These are phyloP conservation scores for Halenospora varia DNA, from an alignment of 495 filamentous ascomycete genomes.

Conservation along the genomic window DNA sequence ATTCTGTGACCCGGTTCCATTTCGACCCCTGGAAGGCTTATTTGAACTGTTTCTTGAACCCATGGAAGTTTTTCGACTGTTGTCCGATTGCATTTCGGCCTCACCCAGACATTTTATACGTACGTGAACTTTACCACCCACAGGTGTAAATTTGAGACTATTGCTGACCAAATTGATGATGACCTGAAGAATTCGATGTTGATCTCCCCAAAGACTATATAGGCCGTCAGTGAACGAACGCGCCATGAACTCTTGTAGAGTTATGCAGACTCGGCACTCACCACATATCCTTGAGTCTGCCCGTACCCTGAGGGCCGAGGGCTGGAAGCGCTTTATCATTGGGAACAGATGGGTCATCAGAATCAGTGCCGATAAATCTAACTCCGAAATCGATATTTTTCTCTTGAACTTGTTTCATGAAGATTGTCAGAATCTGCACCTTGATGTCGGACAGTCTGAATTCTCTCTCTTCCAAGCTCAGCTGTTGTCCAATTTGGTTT, in stretches of 20 bases:
- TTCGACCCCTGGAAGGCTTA: constrained; percentile 30
- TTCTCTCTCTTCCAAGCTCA: constrained; percentile 78
- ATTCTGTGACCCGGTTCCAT: constrained; percentile 43
- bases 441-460: constrained; percentile 77
- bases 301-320: constrained; percentile 57
- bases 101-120: constrained; percentile 69
- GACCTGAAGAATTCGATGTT: constrained; percentile 82
- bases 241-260: too few relatives aligned
- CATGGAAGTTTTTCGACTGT: constrained; percentile 46
- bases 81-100: constrained; percentile 32
- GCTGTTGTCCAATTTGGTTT: constrained; percentile 80
- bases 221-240: background rate
- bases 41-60: constrained; percentile 42
- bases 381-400: constrained; percentile 67
- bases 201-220: constrained; percentile 74
- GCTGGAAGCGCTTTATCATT: constrained; percentile 29
- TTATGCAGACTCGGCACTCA: constrained; percentile 29
- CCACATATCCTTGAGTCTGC: constrained; percentile 61
- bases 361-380: constrained; percentile 55
- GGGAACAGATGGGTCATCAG: constrained; percentile 4
- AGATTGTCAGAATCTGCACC: constrained; percentile 76
- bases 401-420: constrained; percentile 83
- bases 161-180: constrained; percentile 93
- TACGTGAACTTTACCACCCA: constrained; percentile 58
- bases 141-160: constrained; percentile 86